A percentile compares a stretch with the other conserved stretches of the same genome.
Evolutionary conservation across 495 filamentous ascomycete species (phyloP).

Genomic region (Recurvomyces mirabilis): DNA sequence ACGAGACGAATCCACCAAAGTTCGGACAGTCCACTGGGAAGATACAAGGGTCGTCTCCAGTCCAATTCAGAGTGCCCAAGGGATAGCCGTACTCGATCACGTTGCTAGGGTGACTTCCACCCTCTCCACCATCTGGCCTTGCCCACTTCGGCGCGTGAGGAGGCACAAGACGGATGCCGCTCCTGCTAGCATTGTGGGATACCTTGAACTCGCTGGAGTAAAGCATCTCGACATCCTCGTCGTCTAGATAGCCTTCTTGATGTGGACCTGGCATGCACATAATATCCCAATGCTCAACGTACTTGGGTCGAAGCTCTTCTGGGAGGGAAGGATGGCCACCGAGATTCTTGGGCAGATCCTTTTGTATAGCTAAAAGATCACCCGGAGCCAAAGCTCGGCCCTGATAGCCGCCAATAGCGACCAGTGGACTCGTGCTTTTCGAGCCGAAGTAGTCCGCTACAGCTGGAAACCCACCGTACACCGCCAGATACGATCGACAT

Average conservation of each 20-base stretch:
- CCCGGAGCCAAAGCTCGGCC: slow-evolving; percentile 43
- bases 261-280: slow-evolving; percentile 48
- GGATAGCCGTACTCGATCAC: slow-evolving; percentile 48
- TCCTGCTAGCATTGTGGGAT: slow-evolving; percentile 47
- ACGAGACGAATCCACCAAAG: slow-evolving; percentile 48
- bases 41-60: slow-evolving; percentile 38
- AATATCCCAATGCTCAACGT: slow-evolving; percentile 38
- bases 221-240: slow-evolving; percentile 44
- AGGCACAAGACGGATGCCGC: slow-evolving; percentile 46
- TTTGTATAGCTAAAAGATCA: slow-evolving; percentile 38
- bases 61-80: slow-evolving; percentile 18
- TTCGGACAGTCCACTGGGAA: slow-evolving; percentile 40
- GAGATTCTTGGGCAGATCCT: slow-evolving; percentile 24
- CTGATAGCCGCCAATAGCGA: slow-evolving; percentile 49
- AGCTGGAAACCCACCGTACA: slow-evolving; percentile 45
- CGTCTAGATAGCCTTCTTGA: slow-evolving; percentile 41
- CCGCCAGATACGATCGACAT: slow-evolving; percentile 47
- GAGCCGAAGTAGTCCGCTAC: slow-evolving; percentile 48
- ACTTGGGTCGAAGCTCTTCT: slow-evolving; percentile 34
- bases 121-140: slow-evolving; percentile 47
- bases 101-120: slow-evolving; percentile 49
- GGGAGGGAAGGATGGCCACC: slow-evolving; percentile 29
- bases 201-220: slow-evolving; percentile 40
- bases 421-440: slow-evolving; percentile 45
- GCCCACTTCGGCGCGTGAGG: slow-evolving; percentile 43